Evolutionary conservation across 441 rosid genomes (phyloP).

Genomic region (Capsella rubella): DNA sequence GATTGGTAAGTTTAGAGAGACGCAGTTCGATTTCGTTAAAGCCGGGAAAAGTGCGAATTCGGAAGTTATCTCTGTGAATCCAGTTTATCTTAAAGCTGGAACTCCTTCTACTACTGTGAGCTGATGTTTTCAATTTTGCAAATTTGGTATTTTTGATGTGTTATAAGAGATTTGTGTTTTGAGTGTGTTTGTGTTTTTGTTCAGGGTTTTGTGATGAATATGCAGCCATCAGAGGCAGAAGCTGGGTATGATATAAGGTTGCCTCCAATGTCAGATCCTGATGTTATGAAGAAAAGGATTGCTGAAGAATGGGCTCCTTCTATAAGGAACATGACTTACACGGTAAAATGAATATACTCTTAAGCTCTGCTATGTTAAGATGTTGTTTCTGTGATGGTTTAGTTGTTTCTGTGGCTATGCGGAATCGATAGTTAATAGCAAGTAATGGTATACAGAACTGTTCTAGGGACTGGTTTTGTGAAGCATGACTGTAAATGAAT

Average conservation of each 20-base stretch:
- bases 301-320: constrained; percentile 91
- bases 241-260: constrained; percentile 86
- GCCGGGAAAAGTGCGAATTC: constrained; percentile 71
- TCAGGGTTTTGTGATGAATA: constrained; percentile 89
- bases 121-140: neutral
- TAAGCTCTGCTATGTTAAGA: neutral
- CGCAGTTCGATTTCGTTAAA: constrained; percentile 77
- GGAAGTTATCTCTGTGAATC: constrained; percentile 84
- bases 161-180: neutral
- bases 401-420: neutral
- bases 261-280: constrained; percentile 84
- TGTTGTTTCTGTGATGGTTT: neutral
- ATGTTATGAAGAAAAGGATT: constrained; percentile 64
- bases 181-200: neutral
- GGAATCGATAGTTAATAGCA: neutral
- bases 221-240: constrained; percentile 96
- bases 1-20: constrained; percentile 70
- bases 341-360: constrained; percentile 49
- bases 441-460: neutral
- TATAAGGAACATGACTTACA: constrained; percentile 69
- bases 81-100: constrained; percentile 85
- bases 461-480: neutral
- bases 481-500: constrained; percentile 1
- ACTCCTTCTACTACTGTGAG: constrained; percentile 70
- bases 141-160: neutral